These are phyloP conservation scores for Liriodendron chinense DNA, from an alignment of 164 flowering plant species.

Conservation along the genomic window DNA sequence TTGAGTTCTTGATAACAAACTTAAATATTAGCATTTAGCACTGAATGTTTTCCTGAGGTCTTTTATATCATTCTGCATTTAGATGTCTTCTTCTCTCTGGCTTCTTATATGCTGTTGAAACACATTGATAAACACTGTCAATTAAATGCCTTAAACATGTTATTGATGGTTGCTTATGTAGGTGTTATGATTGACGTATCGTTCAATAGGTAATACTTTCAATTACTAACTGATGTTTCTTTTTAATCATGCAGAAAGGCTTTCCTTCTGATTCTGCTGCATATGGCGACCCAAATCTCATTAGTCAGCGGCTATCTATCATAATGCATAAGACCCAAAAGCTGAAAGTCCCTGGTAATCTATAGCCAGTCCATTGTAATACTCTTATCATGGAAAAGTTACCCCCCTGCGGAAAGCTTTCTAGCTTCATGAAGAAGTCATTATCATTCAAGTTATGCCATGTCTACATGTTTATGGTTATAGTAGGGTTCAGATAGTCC, in stretches of 20 bases:
- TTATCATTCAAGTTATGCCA: not conserved
- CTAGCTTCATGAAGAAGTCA: not conserved
- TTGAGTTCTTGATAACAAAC: too few relatives aligned
- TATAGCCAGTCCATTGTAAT: constrained; percentile 12
- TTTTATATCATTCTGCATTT: too few relatives aligned
- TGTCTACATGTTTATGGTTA: not conserved
- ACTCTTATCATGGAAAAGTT: not conserved
- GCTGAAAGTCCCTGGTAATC: constrained; percentile 43
- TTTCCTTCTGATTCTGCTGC: constrained; percentile 75
- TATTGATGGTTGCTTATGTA: not conserved
- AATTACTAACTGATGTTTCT: constrained; percentile 1
- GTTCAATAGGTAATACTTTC: not conserved
- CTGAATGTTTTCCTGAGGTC: too few relatives aligned
- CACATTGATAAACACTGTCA: too few relatives aligned
- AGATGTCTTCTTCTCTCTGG: too few relatives aligned
- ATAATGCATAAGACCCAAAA: constrained; percentile 70
- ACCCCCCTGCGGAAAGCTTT: too few relatives aligned
- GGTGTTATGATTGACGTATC: not conserved
- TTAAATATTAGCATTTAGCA: too few relatives aligned
- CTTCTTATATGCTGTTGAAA: too few relatives aligned
- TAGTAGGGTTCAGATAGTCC: not conserved
- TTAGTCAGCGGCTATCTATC: constrained; percentile 73
- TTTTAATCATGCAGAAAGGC: constrained; percentile 71
- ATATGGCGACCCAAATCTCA: constrained; percentile 71
- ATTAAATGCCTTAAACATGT: not conserved